A percentile compares a stretch with the other conserved stretches of the same genome.
Conservation (phyloP, 768 basidiomycete genomes). For the Calocybe gangraenosa region DNA sequence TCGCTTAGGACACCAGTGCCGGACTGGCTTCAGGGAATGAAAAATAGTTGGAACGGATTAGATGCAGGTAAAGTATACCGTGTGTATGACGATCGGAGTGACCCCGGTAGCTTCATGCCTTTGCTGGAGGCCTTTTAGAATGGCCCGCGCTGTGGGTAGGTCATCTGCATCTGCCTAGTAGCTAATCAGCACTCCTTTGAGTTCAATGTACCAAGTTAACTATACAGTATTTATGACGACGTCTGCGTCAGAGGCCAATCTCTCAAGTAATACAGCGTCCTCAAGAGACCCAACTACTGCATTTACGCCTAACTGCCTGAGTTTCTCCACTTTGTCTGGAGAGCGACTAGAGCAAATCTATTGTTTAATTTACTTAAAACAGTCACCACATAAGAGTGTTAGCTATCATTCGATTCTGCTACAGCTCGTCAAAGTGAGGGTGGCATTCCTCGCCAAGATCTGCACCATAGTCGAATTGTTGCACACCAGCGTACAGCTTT, state of each 20-base stretch:
- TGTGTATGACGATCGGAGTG: conserved; percentile 43
- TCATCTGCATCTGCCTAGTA: conserved; percentile 45
- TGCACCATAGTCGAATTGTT: conserved; percentile 3
- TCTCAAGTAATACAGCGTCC: conserved; percentile 37
- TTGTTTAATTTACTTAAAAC: too few species aligned
- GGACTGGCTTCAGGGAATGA: conserved; percentile 23
- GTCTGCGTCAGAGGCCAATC: conserved; percentile 35
- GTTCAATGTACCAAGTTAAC: too few species aligned
- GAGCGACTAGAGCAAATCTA: conserved; percentile 39
- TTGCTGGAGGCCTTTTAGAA: conserved; percentile 39
- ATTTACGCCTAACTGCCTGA: conserved; percentile 33
- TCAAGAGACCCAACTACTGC: conserved; percentile 41
- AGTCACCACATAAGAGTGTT: too few species aligned
- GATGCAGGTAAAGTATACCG: conserved; percentile 13
- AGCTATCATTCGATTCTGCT: too few species aligned
- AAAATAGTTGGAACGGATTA: background rate
- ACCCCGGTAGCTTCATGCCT: conserved; percentile 28
- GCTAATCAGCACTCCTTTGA: too few species aligned
- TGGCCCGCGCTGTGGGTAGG: conserved; percentile 30
- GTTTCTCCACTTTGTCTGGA: conserved; percentile 39
- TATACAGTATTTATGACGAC: too few species aligned
- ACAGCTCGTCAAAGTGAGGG: conserved; percentile 4
- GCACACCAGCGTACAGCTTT: background rate
- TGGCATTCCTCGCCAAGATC: conserved; percentile 6
- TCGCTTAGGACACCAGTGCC: conserved; percentile 28